Evolutionary conservation across 495 filamentous ascomycete species (phyloP), one percentile per base, ranked within the genome.

Genomic region (Aspergillus nanangensis): DNA sequence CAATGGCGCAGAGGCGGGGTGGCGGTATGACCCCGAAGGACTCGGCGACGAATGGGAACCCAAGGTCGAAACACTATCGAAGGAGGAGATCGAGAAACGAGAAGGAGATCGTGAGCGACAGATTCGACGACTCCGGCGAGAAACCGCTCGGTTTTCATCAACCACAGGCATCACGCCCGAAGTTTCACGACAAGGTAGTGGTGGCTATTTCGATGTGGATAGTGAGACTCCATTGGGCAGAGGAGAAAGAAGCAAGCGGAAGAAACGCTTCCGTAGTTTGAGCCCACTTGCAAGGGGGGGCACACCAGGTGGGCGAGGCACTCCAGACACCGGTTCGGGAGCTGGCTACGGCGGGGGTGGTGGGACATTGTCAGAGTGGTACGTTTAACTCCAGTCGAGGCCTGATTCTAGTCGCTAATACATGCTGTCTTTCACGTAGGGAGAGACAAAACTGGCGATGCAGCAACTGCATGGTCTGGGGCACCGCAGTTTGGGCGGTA

Each of bases 21-120:
- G 94, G 94, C 79, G 93, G 32, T 91, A 93, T 58, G 94, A 97
- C 47, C 84, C 85, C 10, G 94, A 96, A 63, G 83, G 87, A 22
- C 72, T 97, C 3, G 88, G 82, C 20, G 85, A 89, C 45, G 88
- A 92, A 48, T 99, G 94, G 94, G 90, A 95, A 53, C 90, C 92
- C 0, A 91, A 89, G 66, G 77, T 99, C 1, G 93, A 97, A 63
- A 79, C 78, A 0, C 69, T 99, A 10, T 87, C 82, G 3, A 94
- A 96, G 57, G 93, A 97, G 55, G 93, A 99, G 63, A 97, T 99
- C 38, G 94, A 99, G 66, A 94, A 95, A 66, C 80, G 94, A 22
- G 93, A 99, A 64, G 90, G 89, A 41, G 94, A 97, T 59, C 80
- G 94, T 19, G 93, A 97, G 62, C 69, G 93, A 22, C 90, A 97